These are phyloP conservation scores for Kodamaea laetipori DNA, from an alignment of 805 yeast species.

Conservation along the genomic window DNA sequence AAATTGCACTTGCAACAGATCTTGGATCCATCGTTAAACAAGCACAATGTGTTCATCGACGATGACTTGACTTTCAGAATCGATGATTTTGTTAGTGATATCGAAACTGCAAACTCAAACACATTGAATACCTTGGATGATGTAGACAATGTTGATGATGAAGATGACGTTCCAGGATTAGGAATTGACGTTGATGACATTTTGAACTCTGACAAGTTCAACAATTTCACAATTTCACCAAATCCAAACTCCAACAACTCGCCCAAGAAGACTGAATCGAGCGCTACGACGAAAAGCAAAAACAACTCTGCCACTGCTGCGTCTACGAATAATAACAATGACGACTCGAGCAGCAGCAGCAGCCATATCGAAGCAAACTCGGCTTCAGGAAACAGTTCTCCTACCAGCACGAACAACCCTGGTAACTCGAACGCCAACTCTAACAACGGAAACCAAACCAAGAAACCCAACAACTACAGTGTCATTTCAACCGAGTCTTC, in stretches of 20 bases:
- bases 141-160: conserved; percentile 33
- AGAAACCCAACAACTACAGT: conserved; percentile 24
- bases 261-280: conserved; percentile 5
- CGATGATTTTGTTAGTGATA: conserved; percentile 37
- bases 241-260: conserved; percentile 12
- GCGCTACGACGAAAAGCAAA: neutral
- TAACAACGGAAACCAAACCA: conserved; percentile 1
- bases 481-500: conserved; percentile 20
- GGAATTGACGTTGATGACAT: conserved; percentile 48
- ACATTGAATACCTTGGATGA: conserved; percentile 23
- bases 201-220: conserved; percentile 42
- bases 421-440: conserved; percentile 3
- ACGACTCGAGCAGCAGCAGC: neutral
- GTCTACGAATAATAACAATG: neutral
- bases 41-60: conserved; percentile 32
- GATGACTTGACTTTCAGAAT: conserved; percentile 36
- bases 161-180: conserved; percentile 41
- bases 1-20: conserved; percentile 14
- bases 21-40: conserved; percentile 20
- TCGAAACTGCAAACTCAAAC: conserved; percentile 18
- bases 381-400: neutral
- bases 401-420: neutral
- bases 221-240: conserved; percentile 28
- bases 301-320: conserved; percentile 4
- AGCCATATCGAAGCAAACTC: neutral